Percentiles rank a stretch among this genome's conserved stretches.
phyloP scores from a whole-genome alignment of 148 eudicot genomes.

The Rhododendron kiyosumense region DNA sequence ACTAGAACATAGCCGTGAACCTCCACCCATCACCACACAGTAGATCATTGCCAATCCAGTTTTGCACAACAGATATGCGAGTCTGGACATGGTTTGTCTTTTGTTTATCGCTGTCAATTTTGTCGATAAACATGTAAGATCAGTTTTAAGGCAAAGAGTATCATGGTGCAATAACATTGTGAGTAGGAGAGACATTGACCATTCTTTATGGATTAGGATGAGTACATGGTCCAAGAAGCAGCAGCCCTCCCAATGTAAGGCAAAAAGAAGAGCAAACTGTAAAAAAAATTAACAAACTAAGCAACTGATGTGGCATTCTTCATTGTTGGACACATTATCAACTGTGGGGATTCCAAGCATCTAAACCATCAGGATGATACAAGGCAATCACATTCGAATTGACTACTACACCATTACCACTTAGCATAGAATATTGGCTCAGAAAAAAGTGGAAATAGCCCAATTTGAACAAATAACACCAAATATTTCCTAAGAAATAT shows the following conservation, averaged over 20 bases:
- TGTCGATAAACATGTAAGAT: background rate
- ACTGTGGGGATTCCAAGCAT: conserved; percentile 2
- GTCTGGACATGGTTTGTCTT: background rate
- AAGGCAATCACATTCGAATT: background rate
- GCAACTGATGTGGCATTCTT: background rate
- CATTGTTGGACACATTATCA: background rate
- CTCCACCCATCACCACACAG: background rate
- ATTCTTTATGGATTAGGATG: background rate
- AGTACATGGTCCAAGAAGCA: background rate
- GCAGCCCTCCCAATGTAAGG: background rate
- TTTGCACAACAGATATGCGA: background rate
- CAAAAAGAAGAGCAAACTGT: background rate
- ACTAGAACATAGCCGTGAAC: background rate
- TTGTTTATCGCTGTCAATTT: background rate
- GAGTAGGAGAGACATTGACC: background rate
- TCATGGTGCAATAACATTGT: background rate
- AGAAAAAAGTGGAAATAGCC: background rate
- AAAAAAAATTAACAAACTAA: background rate
- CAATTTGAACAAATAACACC: background rate
- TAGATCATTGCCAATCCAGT: background rate
- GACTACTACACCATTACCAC: background rate
- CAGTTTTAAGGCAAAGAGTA: background rate
- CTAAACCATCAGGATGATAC: background rate
- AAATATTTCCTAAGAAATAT: background rate
- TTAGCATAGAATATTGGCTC: background rate